phyloP scores from a whole-genome alignment of 306 rosid species.

The Ormosia emarginata region DNA sequence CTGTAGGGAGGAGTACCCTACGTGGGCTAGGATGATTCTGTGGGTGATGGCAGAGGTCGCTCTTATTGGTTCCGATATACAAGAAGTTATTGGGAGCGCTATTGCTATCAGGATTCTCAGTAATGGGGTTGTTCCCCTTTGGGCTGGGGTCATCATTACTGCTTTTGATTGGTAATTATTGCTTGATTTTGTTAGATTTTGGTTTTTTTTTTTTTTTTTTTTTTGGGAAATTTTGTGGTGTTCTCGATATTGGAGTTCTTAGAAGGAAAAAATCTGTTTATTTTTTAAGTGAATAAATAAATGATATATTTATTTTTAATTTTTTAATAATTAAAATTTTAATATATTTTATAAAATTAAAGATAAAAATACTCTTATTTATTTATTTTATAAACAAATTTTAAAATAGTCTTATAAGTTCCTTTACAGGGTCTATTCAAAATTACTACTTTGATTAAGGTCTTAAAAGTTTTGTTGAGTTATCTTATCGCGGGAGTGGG shows the following conservation, averaged over 20 bases:
- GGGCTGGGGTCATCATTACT: slow-evolving; percentile 88
- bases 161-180: slow-evolving; percentile 75
- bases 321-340: too few relatives aligned
- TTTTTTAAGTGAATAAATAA: too few relatives aligned
- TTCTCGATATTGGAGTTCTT: background rate
- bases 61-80: slow-evolving; percentile 89
- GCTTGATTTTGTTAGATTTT: too few relatives aligned
- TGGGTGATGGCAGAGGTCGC: slow-evolving; percentile 99
- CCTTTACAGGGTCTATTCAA: background rate
- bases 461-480: background rate
- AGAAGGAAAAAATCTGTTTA: too few relatives aligned
- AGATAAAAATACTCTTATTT: too few relatives aligned
- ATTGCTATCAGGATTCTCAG: slow-evolving; percentile 86
- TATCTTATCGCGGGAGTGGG: background rate
- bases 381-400: too few relatives aligned
- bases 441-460: background rate
- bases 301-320: too few relatives aligned
- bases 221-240: too few relatives aligned
- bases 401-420: background rate
- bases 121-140: slow-evolving; percentile 78
- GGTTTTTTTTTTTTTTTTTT: too few relatives aligned
- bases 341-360: too few relatives aligned
- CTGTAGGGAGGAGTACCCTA: slow-evolving; percentile 89
- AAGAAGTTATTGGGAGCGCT: slow-evolving; percentile 96
- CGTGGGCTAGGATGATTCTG: slow-evolving; percentile 72